Conservation (phyloP, 331 rosid genomes). For the Pyracantha coccinea region DNA sequence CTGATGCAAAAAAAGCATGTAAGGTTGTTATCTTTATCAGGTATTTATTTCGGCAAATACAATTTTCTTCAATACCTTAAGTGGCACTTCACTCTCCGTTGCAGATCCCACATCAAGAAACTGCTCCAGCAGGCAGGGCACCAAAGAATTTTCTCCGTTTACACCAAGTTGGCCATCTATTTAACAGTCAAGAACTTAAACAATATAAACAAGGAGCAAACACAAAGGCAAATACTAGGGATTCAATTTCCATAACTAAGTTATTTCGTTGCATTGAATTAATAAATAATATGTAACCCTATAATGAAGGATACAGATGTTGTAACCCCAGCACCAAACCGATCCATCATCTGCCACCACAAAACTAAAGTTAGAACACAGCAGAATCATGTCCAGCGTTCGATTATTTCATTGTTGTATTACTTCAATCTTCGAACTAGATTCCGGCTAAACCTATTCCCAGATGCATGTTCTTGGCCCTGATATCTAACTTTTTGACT, state of each 20-base stretch:
- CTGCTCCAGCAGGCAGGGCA: slow-evolving; percentile 50
- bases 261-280: neutral
- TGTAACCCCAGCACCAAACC: slow-evolving; percentile 96
- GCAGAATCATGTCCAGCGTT: neutral
- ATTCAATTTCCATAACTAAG: slow-evolving; percentile 8
- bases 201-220: neutral
- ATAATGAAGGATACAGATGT: slow-evolving; percentile 72
- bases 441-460: neutral
- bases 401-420: neutral
- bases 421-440: neutral
- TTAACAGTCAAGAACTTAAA: slow-evolving; percentile 51
- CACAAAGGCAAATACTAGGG: neutral
- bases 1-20: slow-evolving; percentile 25
- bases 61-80: slow-evolving; percentile 35
- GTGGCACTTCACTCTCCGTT: slow-evolving; percentile 27
- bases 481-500: neutral
- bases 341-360: slow-evolving; percentile 83
- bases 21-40: neutral
- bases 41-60: neutral
- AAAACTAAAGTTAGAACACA: slow-evolving; percentile 12
- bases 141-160: slow-evolving; percentile 37
- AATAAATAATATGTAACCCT: neutral
- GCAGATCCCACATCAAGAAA: slow-evolving; percentile 47
- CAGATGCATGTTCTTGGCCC: neutral
- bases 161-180: slow-evolving; percentile 95